These are phyloP conservation scores for Heteromeles arbutifolia DNA, from an alignment of 306 rosid species.

Conservation along the genomic window DNA sequence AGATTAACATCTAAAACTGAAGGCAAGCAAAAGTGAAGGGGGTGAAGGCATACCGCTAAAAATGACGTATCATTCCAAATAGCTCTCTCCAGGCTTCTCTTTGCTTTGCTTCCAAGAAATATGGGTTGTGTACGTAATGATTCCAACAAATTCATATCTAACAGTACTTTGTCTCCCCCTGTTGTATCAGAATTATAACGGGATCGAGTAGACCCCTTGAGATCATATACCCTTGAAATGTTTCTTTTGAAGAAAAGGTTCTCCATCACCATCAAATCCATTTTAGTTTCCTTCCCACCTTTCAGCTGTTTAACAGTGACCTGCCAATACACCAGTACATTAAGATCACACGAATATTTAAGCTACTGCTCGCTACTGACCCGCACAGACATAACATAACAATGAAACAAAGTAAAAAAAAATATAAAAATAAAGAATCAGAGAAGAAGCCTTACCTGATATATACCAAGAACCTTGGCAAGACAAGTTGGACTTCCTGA, in stretches of 20 bases:
- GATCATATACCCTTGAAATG: conserved; percentile 85
- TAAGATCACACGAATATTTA: neutral
- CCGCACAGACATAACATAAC: neutral
- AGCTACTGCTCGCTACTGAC: neutral
- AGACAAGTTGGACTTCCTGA: conserved; percentile 94
- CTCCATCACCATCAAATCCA: conserved; percentile 97
- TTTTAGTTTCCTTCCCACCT: conserved; percentile 90
- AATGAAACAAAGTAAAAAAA: neutral
- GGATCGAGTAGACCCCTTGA: conserved; percentile 94
- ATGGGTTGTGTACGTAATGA: conserved; percentile 79
- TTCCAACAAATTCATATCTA: conserved; percentile 92
- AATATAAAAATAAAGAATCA: neutral
- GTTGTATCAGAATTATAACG: conserved; percentile 80
- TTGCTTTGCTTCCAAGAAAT: conserved; percentile 93
- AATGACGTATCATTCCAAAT: conserved; percentile 93
- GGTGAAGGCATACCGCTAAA: conserved; percentile 58
- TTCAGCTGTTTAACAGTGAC: conserved; percentile 71
- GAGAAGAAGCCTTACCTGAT: conserved; percentile 52
- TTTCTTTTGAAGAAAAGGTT: conserved; percentile 87
- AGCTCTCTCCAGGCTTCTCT: conserved; percentile 88
- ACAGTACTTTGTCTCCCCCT: conserved; percentile 77
- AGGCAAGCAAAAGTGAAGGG: neutral
- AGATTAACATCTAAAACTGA: neutral
- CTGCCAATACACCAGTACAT: conserved; percentile 34
- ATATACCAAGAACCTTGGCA: conserved; percentile 91